Base-by-base conservation (phyloP, 1,284 basidiomycete genomes). In the Marasmius fiardii region DNA sequence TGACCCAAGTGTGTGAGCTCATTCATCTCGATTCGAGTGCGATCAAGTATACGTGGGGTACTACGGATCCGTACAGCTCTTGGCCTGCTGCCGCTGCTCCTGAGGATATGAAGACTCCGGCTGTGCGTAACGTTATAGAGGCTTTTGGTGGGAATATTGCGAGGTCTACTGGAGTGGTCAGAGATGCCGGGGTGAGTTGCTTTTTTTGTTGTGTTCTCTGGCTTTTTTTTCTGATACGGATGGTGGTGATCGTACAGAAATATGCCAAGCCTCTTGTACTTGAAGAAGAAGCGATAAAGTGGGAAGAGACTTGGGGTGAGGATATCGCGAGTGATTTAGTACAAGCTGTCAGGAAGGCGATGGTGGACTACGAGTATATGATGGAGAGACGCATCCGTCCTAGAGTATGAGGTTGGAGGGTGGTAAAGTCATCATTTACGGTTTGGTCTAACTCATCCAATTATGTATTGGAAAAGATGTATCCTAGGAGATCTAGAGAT, bases 301-400 rank as follows among this genome's bases (percentile, higher is more conserved):
- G 52, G 52, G 52, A 45, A 20, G 31, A 45, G 43, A 45, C n/a
- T 12, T 53, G 52, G 52, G 43, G 41, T n/a, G 45, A 53, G 26
- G 52, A 53, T 8, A 41, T 53, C 16, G 52, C 52, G 18, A 34
- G 45, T 26, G 52, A 53, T 53, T 18, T 53, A 21, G 20, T 53
- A 12, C 28, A 53, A 14, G 33, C 26, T 33, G 43, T 21, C 26
- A 53, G 28, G 21, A 31, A 44, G 52, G 52, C 28, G 26, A 53
- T 53, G 52, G 28, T 35, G n/a, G 52, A 53, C 45, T 53, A 53
- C 14, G 52, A 53, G 12, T 53, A 53, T 53, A 53, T 53, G 52
- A 45, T 53, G 52, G 24, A 53, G 34, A 53, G 41, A 35, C 52
- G 52, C 28, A 45, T 53, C 4, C 52, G 52, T 45, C 52, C 52